Evolutionary conservation across 1,284 basidiomycete species (phyloP).

Genomic region (Microbotryum lychnidis-dioicae): DNA sequence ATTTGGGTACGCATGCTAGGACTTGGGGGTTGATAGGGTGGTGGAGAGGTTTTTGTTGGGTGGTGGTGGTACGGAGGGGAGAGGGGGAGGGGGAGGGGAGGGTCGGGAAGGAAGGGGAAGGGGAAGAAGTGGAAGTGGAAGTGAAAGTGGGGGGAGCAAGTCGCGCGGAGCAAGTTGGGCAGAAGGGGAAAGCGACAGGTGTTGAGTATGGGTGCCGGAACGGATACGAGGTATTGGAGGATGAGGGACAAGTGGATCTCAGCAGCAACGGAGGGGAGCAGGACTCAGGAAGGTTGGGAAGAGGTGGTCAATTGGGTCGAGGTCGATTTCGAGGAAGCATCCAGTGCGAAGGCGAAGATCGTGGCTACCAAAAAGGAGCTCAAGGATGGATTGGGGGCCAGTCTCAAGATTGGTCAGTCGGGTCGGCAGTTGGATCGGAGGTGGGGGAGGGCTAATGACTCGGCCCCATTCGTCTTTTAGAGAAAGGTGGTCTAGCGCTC

Average conservation of each 20-base stretch:
- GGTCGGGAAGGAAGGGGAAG: constrained; percentile 30
- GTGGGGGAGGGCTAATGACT: no score
- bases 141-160: constrained; percentile 25
- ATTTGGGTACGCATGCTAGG: constrained; percentile 85
- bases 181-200: constrained; percentile 55
- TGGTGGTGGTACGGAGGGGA: neutral
- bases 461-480: constrained; percentile 38
- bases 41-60: constrained; percentile 59
- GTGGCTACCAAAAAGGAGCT: constrained; percentile 64
- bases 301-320: constrained; percentile 57
- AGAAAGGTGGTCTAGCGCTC: constrained; percentile 60
- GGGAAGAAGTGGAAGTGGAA: constrained; percentile 7
- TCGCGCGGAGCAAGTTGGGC: no score
- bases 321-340: constrained; percentile 80
- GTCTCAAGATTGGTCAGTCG: constrained; percentile 33
- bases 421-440: no score
- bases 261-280: constrained; percentile 40
- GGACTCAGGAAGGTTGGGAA: constrained; percentile 47
- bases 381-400: constrained; percentile 49
- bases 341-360: constrained; percentile 69
- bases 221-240: constrained; percentile 88
- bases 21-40: constrained; percentile 68
- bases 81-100: no score
- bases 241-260: constrained; percentile 49
- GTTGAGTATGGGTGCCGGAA: constrained; percentile 81